phyloP scores from a whole-genome alignment of 345 rosid genomes.

The Odontarrhena argentea region DNA sequence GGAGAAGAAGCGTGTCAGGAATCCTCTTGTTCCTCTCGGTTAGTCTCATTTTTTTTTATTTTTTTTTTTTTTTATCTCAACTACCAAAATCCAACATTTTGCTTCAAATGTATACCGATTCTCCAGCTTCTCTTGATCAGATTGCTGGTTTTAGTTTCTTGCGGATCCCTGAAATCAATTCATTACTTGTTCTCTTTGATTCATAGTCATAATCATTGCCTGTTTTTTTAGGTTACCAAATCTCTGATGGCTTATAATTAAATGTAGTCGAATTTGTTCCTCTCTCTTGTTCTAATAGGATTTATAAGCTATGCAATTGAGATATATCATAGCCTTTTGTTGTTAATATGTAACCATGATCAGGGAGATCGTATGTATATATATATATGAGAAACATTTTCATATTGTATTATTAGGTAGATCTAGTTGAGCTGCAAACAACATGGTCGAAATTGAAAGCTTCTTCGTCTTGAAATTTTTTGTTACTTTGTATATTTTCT shows the following conservation, averaged over 20 bases:
- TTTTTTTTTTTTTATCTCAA: neutral
- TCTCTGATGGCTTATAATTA: neutral
- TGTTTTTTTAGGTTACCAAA: neutral
- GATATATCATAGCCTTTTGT: neutral
- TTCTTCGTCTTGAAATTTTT: too few relatives aligned
- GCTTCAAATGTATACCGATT: neutral
- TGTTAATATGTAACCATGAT: neutral
- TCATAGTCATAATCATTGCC: neutral
- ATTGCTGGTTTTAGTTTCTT: neutral
- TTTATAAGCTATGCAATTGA: conserved; percentile 1
- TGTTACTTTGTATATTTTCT: too few relatives aligned
- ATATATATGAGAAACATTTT: neutral
- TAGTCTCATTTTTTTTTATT: conserved; percentile 15
- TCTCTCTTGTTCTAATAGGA: neutral
- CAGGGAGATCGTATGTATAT: conserved; percentile 4
- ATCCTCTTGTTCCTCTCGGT: conserved; percentile 83
- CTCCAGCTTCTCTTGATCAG: neutral
- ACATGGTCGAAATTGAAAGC: too few relatives aligned
- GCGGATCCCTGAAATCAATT: neutral
- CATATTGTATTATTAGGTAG: neutral
- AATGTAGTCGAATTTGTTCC: conserved; percentile 1
- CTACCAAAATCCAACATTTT: neutral
- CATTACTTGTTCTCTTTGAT: neutral
- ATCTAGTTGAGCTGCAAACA: conserved; percentile 1
- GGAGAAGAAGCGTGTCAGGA: conserved; percentile 65